Evolutionary conservation across 202 grass and related monocot genomes (phyloP), one percentile per base, ranked within the genome.

Genomic region (Thinopyrum obtusiflorum): DNA sequence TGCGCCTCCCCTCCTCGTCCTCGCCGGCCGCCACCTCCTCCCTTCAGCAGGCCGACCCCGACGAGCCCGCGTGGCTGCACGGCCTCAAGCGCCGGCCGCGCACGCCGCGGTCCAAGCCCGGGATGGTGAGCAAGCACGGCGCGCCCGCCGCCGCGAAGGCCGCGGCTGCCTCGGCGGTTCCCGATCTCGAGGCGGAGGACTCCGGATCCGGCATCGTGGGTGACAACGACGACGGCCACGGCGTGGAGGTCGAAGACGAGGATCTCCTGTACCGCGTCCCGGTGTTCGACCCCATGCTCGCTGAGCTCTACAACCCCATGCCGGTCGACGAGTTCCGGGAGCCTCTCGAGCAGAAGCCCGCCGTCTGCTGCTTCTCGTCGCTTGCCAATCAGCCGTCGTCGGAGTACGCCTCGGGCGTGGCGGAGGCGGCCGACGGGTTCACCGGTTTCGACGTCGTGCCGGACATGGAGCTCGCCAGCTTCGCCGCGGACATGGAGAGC

Each of bases 401-500:
- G 65, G 89, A 88, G 42, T 91, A 84, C 26, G 20, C 57, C 13
- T 65, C 78, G 2, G 70, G 39, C 29, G 65, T 62, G 24, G 72
- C 32, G 37, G 62, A 76, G 9, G 75, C 73, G 0, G 75, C 77
- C 0, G 87, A 90, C 5, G 85, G 83, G 14, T 79, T 93, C 40
- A 60, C 87, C 3, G 87, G 83, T 8, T 97, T 91, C 78, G 87
- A 87, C 59, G 82, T 90, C 59, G 86, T 90, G 44, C 86, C 95
- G 11, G 93, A 99, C 32, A 77, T 94, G 83, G 97, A 97, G 32
- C 88, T 99, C 3, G 85, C 84, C 29, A 91, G 82, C 87, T 99
- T 99, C 74, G 93, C 90, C 0, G 90, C 92, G 3, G 89, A 97
- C 86, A 94, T 99, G 93, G 97, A 97, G 89, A 93, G 62, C 80